A percentile compares a stretch with the other conserved stretches of the same genome.
Conservation (phyloP, 2,329 filamentous ascomycete genomes). For the Pestalotiopsis sp. region DNA sequence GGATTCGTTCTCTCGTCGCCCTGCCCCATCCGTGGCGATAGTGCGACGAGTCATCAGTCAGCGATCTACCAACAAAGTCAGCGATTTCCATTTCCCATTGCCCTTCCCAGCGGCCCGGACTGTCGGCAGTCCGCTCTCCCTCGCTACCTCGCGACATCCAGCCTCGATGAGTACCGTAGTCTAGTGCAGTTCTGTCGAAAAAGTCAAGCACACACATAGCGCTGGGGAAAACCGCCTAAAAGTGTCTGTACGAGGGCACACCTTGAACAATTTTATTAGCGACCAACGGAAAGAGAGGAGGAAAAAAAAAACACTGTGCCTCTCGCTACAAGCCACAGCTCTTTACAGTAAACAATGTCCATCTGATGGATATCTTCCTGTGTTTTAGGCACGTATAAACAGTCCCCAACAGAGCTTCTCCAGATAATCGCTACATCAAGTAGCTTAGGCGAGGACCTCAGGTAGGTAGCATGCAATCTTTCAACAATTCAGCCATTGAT, state of each 20-base stretch:
- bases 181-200: background rate
- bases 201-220: background rate
- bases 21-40: background rate
- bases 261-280: no score
- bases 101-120: background rate
- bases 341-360: no score
- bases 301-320: no score
- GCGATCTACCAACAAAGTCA: background rate
- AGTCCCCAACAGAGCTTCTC: no score
- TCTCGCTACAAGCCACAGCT: no score
- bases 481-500: background rate
- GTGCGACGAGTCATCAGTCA: background rate
- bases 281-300: no score
- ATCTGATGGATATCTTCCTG: no score
- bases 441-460: no score
- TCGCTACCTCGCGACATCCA: background rate
- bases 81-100: background rate
- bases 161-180: background rate
- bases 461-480: no score
- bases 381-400: no score
- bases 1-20: background rate
- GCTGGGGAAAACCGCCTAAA: background rate
- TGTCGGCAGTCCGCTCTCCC: background rate
- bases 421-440: no score
- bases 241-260: background rate